Evolutionary conservation across 2,329 filamentous ascomycete genomes (phyloP), one percentile per base, ranked within the genome.

Genomic region (Fusarium fracticaudum): DNA sequence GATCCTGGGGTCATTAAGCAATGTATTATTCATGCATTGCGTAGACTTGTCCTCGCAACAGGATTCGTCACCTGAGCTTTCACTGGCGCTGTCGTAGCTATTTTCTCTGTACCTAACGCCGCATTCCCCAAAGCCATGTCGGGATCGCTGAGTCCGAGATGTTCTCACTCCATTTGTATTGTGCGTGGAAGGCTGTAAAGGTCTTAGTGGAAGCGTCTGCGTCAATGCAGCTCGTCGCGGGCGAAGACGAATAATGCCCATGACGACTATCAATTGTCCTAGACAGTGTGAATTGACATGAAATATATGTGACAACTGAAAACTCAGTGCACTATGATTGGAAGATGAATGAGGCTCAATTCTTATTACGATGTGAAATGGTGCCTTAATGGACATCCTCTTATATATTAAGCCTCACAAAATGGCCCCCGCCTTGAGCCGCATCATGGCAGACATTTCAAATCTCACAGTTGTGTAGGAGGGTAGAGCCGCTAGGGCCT

Each of bases 101-200:
- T 17, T 22, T 17, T 22, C 24, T 8, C 9, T 14, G 8, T 17
- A 7, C 15, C 18, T 2, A 1, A 26, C 0, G 33, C 17, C 18
- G 50, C 13, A 2, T 1, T 22, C 13, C 0, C 13, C 1, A 22
- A 1, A 38, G 12, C 4, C 3, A 1, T 26, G 18, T 38, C 18
- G 33, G 18, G 8, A 4, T 0, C 8, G 29, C 0, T 8, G 18
- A 3, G 2, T 4, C 2, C 6, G n/a, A 6, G 18, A 8, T 15
- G 3, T 53, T 26, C n/a, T 15, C 1, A 4, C 3, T 8, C 6
- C 17, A 35, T 6, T 35, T 2, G 6, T 1, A 20, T 1, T 37
- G 6, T 37, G 6, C 1, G 18, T 12, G 0, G 13, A 6, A 26
- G 33, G 33, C 3, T 37, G 50, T 5, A 3, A 8, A 37, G n/a